Evolutionary conservation across 2,329 filamentous ascomycete genomes (phyloP).

Genomic region (Zalaria obscura): DNA sequence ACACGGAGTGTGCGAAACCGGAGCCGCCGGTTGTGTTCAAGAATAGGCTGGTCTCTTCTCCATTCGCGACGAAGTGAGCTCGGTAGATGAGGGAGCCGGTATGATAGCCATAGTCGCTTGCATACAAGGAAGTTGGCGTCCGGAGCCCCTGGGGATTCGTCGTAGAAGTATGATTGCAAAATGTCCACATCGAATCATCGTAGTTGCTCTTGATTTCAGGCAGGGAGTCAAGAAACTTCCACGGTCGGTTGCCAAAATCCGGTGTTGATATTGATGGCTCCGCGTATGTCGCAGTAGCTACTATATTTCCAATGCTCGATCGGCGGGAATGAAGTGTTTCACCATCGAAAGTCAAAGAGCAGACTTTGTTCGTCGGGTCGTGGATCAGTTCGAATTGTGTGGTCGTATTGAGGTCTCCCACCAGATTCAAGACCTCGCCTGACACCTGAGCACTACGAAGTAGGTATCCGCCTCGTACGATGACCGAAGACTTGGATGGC

Average conservation of each 20-base stretch:
- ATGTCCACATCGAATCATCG: constrained; percentile 29
- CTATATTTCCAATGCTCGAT: constrained; percentile 27
- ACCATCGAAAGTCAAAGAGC: constrained; percentile 50
- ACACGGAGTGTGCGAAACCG: constrained; percentile 41
- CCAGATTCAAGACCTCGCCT: constrained; percentile 44
- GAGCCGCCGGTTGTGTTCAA: constrained; percentile 39
- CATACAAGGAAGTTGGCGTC: constrained; percentile 25
- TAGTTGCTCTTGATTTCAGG: constrained; percentile 33
- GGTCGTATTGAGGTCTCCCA: constrained; percentile 59
- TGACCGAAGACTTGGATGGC: constrained; percentile 24
- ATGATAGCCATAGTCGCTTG: constrained; percentile 26
- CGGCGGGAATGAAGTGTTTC: constrained; percentile 20
- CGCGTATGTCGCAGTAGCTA: constrained; percentile 36
- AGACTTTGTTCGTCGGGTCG: constrained; percentile 30
- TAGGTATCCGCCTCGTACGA: constrained; percentile 53
- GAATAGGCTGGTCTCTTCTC: constrained; percentile 19
- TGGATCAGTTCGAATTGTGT: constrained; percentile 55
- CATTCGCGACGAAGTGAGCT: constrained; percentile 21
- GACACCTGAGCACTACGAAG: constrained; percentile 44
- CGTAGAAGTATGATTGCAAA: constrained; percentile 20
- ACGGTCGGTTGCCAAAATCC: constrained; percentile 29
- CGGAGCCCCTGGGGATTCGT: constrained; percentile 20
- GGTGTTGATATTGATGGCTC: constrained; percentile 41
- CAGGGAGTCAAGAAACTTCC: constrained; percentile 22
- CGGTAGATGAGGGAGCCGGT: constrained; percentile 26